These are phyloP conservation scores for Candida ortonii DNA, from an alignment of 805 yeast species.

Conservation along the genomic window DNA sequence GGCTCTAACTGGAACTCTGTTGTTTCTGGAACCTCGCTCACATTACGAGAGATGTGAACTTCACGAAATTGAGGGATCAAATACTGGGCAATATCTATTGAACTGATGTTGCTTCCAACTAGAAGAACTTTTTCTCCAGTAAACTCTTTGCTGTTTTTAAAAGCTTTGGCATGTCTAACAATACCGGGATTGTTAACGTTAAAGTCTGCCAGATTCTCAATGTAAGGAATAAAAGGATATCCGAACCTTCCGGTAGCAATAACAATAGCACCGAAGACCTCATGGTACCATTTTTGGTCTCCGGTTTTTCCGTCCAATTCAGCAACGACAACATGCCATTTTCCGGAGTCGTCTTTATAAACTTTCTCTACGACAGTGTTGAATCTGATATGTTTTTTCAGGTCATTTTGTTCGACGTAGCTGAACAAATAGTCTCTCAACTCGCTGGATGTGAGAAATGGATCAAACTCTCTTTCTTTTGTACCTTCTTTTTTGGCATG, in stretches of 20 bases:
- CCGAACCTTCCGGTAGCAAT: constrained; percentile 62
- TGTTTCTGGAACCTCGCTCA: constrained; percentile 12
- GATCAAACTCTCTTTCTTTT: constrained; percentile 23
- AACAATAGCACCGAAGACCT: constrained; percentile 58
- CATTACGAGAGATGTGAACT: constrained; percentile 16
- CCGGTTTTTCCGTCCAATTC: constrained; percentile 8
- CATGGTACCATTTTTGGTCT: constrained; percentile 37
- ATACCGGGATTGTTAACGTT: constrained; percentile 41
- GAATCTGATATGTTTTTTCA: constrained; percentile 39
- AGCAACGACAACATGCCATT: constrained; percentile 34
- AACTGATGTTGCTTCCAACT: constrained; percentile 73
- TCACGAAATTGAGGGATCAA: constrained; percentile 23
- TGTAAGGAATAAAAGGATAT: constrained; percentile 55
- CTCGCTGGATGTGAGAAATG: constrained; percentile 52
- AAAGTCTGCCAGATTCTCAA: constrained; percentile 51
- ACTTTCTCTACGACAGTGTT: constrained; percentile 43
- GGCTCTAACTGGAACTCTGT: constrained; percentile 3
- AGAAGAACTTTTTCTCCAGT: constrained; percentile 46
- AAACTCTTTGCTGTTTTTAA: constrained; percentile 42
- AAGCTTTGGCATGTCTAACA: constrained; percentile 58
- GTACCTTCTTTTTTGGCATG: constrained; percentile 42
- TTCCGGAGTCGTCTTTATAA: constrained; percentile 19
- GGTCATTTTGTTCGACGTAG: constrained; percentile 40
- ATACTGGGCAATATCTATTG: constrained; percentile 61
- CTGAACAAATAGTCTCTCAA: constrained; percentile 55